Conservation (phyloP, 371 early-diverging fungal genomes). For the Funneliformis caledonium region DNA sequence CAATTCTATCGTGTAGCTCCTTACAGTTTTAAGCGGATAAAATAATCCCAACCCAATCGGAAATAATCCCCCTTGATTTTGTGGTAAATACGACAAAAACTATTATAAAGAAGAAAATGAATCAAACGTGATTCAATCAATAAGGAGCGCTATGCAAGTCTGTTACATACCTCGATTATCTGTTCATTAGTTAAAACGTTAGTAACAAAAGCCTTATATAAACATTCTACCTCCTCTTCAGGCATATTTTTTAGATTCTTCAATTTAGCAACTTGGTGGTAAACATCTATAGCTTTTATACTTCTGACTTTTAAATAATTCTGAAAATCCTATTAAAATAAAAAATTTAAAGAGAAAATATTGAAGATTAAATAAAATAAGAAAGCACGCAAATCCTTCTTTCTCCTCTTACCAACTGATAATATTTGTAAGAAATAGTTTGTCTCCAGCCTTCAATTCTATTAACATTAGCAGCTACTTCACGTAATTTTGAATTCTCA, state of each 20-base stretch:
- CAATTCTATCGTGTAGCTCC: slow-evolving; percentile 67
- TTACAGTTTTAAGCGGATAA: slow-evolving; percentile 67
- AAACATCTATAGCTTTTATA: slow-evolving; percentile 71
- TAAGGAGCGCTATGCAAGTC: not conserved
- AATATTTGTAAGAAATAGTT: slow-evolving; percentile 72
- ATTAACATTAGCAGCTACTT: slow-evolving; percentile 67
- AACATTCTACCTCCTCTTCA: slow-evolving; percentile 65
- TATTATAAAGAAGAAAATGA: slow-evolving; percentile 36
- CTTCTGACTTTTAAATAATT: slow-evolving; percentile 57
- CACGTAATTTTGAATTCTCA: slow-evolving; percentile 63
- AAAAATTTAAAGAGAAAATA: not conserved
- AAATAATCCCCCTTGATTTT: slow-evolving; percentile 80
- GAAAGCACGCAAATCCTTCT: not conserved
- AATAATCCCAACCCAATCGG: slow-evolving; percentile 84
- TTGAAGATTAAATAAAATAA: not conserved
- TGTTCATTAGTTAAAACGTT: slow-evolving; percentile 72
- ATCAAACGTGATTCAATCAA: not conserved
- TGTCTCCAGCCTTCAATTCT: slow-evolving; percentile 89
- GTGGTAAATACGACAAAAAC: slow-evolving; percentile 80
- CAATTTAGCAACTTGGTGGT: slow-evolving; percentile 69
- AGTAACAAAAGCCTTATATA: slow-evolving; percentile 69
- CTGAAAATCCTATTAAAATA: slow-evolving; percentile 57
- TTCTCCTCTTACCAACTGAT: slow-evolving; percentile 53
- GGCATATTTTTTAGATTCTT: slow-evolving; percentile 61
- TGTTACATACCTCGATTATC: slow-evolving; percentile 71